A percentile compares a stretch with the other conserved stretches of the same genome.
phyloP scores from a whole-genome alignment of 805 yeast genomes.

The Candida verbasci region DNA sequence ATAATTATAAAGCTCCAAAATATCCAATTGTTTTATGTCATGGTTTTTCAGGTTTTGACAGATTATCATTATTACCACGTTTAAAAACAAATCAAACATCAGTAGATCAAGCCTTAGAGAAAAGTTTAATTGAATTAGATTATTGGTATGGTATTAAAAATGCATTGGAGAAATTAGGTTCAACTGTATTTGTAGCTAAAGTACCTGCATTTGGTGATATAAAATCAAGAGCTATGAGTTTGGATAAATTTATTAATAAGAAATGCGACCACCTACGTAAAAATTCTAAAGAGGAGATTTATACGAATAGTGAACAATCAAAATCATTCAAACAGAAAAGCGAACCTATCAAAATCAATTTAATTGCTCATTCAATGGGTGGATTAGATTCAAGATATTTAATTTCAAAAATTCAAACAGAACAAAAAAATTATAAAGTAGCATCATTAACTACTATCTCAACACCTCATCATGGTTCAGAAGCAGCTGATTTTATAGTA shows the following conservation, averaged over 20 bases:
- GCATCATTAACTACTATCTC: conserved; percentile 78
- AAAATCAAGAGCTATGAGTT: conserved; percentile 55
- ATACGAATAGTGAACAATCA: neutral
- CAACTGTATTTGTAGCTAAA: conserved; percentile 63
- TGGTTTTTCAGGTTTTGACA: conserved; percentile 82
- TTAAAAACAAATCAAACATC: conserved; percentile 4
- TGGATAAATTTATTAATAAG: conserved; percentile 47
- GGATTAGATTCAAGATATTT: conserved; percentile 82
- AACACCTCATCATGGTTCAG: conserved; percentile 87
- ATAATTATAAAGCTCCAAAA: conserved; percentile 54
- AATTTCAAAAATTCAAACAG: conserved; percentile 46
- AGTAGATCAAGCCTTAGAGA: conserved; percentile 3
- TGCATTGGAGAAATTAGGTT: conserved; percentile 57
- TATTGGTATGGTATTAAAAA: conserved; percentile 82
- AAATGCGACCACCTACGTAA: conserved; percentile 18
- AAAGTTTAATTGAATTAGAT: conserved; percentile 44
- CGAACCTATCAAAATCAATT: conserved; percentile 51
- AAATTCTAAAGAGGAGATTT: conserved; percentile 2
- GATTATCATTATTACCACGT: conserved; percentile 19
- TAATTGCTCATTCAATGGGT: conserved; percentile 92
- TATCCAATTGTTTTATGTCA: conserved; percentile 80
- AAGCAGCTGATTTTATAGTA: conserved; percentile 68
- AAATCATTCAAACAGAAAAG: conserved; percentile 8
- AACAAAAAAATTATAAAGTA: conserved; percentile 48
- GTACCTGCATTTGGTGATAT: conserved; percentile 84